These are phyloP conservation scores for Cercospora beticola DNA, from an alignment of 2,329 filamentous ascomycete genomes.

Conservation along the genomic window DNA sequence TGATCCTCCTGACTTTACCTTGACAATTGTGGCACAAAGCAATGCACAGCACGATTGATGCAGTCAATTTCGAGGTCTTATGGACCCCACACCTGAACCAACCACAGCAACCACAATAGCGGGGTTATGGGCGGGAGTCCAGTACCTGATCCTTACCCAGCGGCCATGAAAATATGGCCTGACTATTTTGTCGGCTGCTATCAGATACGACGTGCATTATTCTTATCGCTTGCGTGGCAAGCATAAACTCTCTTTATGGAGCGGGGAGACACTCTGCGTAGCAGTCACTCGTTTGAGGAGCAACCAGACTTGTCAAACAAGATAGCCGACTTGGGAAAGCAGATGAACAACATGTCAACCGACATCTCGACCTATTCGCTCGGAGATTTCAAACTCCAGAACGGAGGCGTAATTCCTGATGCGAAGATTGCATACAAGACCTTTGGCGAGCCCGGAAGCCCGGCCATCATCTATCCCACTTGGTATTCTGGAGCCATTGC, in stretches of 20 bases:
- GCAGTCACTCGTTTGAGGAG: slow-evolving; percentile 8
- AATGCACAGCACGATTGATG: background rate
- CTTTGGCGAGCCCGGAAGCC: slow-evolving; percentile 61
- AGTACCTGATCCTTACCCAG: background rate
- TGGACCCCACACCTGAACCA: background rate
- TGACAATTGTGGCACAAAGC: background rate
- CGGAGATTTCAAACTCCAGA: slow-evolving; percentile 56
- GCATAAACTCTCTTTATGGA: background rate
- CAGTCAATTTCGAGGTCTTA: background rate
- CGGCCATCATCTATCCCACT: slow-evolving; percentile 72
- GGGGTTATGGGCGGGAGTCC: background rate
- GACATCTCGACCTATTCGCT: slow-evolving; percentile 50
- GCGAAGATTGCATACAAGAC: slow-evolving; percentile 77
- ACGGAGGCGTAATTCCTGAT: slow-evolving; percentile 59
- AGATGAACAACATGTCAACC: slow-evolving; percentile 18
- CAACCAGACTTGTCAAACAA: background rate
- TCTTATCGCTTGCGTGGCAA: background rate
- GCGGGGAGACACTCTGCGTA: slow-evolving; percentile 6
- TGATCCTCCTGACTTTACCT: background rate
- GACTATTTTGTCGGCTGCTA: background rate
- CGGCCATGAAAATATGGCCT: slow-evolving; percentile 6
- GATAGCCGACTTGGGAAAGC: slow-evolving; percentile 1
- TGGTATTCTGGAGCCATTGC: slow-evolving; percentile 71
- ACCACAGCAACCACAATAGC: slow-evolving; percentile 6
- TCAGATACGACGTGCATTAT: background rate